Conservation (phyloP, 208 protist genomes). For the Blechomonas ayalai region DNA sequence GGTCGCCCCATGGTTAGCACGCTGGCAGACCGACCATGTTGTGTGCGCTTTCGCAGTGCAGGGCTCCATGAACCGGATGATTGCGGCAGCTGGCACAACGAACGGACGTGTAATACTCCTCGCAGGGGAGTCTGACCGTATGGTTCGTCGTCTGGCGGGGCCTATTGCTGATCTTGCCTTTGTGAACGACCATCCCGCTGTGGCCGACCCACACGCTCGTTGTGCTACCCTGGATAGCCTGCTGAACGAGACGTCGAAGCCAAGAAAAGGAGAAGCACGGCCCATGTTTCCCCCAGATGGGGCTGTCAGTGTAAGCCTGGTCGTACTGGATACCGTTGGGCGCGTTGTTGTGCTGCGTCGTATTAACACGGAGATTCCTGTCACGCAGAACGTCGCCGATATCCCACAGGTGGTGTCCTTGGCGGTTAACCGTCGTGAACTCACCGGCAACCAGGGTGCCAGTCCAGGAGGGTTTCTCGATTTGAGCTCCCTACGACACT, state of each 20-base stretch:
- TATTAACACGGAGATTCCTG: conserved; percentile 24
- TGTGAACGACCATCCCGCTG: conserved; percentile 18
- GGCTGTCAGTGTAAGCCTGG: conserved; percentile 16
- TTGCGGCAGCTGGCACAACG: conserved; percentile 47
- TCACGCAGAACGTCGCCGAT: conserved; percentile 48
- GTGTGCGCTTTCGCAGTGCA: conserved; percentile 54
- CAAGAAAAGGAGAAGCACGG: conserved; percentile 2
- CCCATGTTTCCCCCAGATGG: neutral
- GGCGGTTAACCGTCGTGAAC: conserved; percentile 7
- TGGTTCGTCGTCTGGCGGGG: conserved; percentile 41
- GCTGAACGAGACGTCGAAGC: conserved; percentile 9
- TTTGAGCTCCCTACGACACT: conserved; percentile 31
- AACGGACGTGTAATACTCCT: conserved; percentile 56
- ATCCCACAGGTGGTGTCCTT: conserved; percentile 52
- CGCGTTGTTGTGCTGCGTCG: conserved; percentile 42
- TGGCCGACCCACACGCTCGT: conserved; percentile 6
- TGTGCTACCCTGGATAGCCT: conserved; percentile 22
- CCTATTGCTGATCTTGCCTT: conserved; percentile 69
- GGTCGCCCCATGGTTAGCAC: conserved; percentile 31
- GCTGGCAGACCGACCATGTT: conserved; percentile 19
- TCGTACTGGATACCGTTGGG: conserved; percentile 61
- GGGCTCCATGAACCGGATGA: conserved; percentile 10
- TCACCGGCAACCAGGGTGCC: neutral
- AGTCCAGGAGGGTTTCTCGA: conserved; percentile 48
- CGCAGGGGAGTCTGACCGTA: conserved; percentile 6